These are phyloP conservation scores for Hypoxylon sp. DNA, from an alignment of 2,329 filamentous ascomycete species.

Conservation along the genomic window DNA sequence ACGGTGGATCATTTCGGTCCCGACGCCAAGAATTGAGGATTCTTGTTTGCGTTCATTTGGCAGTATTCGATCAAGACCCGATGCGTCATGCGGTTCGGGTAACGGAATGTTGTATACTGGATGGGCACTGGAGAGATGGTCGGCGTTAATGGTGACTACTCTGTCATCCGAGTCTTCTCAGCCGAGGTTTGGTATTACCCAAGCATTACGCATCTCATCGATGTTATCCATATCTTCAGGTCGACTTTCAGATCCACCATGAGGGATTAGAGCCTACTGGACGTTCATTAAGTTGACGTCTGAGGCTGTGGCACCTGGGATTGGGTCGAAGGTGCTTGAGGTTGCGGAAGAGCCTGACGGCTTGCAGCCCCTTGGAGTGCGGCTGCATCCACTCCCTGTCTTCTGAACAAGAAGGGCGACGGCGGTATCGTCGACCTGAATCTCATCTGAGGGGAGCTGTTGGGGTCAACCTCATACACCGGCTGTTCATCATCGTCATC, in stretches of 20 bases:
- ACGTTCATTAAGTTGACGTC: constrained; percentile 20
- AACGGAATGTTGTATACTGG: neutral
- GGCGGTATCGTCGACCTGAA: constrained; percentile 73
- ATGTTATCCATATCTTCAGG: neutral
- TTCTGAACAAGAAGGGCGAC: constrained; percentile 59
- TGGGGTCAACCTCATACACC: constrained; percentile 82
- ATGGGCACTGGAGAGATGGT: neutral
- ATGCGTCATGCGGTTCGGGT: neutral
- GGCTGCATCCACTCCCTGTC: constrained; percentile 55
- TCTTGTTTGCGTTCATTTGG: neutral
- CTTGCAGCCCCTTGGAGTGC: constrained; percentile 44
- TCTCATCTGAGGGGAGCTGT: constrained; percentile 70
- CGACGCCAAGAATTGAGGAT: constrained; percentile 6
- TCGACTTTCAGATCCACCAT: constrained; percentile 1
- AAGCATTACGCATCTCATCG: constrained; percentile 8
- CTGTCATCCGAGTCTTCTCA: neutral
- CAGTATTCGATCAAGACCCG: neutral
- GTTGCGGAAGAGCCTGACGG: constrained; percentile 49
- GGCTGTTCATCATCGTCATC: constrained; percentile 84
- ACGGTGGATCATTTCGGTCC: constrained; percentile 22
- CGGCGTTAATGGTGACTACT: neutral
- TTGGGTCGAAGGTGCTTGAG: constrained; percentile 36
- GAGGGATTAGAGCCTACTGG: neutral
- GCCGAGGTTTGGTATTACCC: constrained; percentile 3
- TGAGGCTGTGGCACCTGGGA: constrained; percentile 38